Conservation (phyloP, 2,329 filamentous ascomycete species). For the Pseudocercospora musae region DNA sequence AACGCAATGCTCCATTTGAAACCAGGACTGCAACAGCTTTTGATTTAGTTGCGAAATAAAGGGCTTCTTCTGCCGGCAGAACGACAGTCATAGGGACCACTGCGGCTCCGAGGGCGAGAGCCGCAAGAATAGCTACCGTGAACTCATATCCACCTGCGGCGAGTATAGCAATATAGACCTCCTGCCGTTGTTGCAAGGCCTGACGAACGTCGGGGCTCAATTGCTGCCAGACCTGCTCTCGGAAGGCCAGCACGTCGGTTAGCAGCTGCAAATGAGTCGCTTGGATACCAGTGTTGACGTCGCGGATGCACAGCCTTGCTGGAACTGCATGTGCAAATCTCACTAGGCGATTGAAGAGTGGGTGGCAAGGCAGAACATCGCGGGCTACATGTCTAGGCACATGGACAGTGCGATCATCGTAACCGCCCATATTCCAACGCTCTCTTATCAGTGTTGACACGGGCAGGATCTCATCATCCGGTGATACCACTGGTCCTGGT, state of each 20-base stretch:
- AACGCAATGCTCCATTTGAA: slow-evolving; percentile 34
- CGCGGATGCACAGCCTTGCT: slow-evolving; percentile 39
- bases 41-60: slow-evolving; percentile 46
- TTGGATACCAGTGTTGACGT: slow-evolving; percentile 38
- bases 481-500: slow-evolving; percentile 2
- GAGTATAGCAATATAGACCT: slow-evolving; percentile 46
- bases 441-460: slow-evolving; percentile 15
- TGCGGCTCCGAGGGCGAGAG: slow-evolving; percentile 48
- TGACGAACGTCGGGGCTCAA: slow-evolving; percentile 31
- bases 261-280: slow-evolving; percentile 44
- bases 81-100: slow-evolving; percentile 46
- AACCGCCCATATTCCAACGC: slow-evolving; percentile 19
- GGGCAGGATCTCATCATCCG: slow-evolving; percentile 14
- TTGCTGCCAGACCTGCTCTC: slow-evolving; percentile 36
- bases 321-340: slow-evolving; percentile 39
- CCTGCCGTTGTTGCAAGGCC: slow-evolving; percentile 35
- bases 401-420: slow-evolving; percentile 28
- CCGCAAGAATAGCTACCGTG: slow-evolving; percentile 47
- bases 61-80: slow-evolving; percentile 43
- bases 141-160: slow-evolving; percentile 49
- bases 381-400: slow-evolving; percentile 16
- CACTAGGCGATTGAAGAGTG: slow-evolving; percentile 42
- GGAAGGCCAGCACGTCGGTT: slow-evolving; percentile 45
- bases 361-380: slow-evolving; percentile 33
- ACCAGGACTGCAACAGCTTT: slow-evolving; percentile 39